A percentile compares a stretch with the other conserved stretches of the same genome.
phyloP scores from a whole-genome alignment of 306 rosid genomes.

The Trifolium repens region DNA sequence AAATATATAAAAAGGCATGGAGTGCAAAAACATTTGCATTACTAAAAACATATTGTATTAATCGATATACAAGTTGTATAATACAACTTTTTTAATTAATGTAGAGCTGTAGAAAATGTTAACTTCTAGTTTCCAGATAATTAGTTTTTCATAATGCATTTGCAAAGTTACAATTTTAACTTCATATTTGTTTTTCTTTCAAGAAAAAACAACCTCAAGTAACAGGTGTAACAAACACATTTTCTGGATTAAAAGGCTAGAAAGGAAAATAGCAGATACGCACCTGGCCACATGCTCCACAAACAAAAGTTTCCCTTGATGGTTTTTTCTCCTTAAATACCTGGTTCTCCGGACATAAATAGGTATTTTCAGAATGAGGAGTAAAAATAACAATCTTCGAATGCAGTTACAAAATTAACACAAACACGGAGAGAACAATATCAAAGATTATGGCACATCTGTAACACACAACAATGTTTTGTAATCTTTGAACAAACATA shows the following conservation, averaged over 20 bases:
- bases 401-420: slow-evolving; percentile 34
- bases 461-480: slow-evolving; percentile 6
- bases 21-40: slow-evolving; percentile 18
- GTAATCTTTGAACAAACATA: slow-evolving; percentile 27
- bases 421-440: slow-evolving; percentile 11
- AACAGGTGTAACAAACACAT: slow-evolving; percentile 4
- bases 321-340: slow-evolving; percentile 90
- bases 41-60: background rate
- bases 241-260: slow-evolving; percentile 21
- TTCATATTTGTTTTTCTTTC: background rate
- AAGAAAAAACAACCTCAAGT: background rate
- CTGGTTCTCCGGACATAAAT: slow-evolving; percentile 55
- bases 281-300: slow-evolving; percentile 99
- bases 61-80: background rate
- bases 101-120: slow-evolving; percentile 3
- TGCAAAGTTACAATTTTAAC: background rate
- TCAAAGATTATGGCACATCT: slow-evolving; percentile 11
- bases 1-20: slow-evolving; percentile 14
- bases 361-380: slow-evolving; percentile 26
- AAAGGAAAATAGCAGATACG: slow-evolving; percentile 28
- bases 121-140: slow-evolving; percentile 18
- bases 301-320: slow-evolving; percentile 83
- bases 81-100: background rate
- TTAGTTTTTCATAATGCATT: slow-evolving; percentile 15
- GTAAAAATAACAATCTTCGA: slow-evolving; percentile 38